Base-by-base conservation (phyloP, 768 basidiomycete genomes). In the Hydnomerulius pinastri region DNA sequence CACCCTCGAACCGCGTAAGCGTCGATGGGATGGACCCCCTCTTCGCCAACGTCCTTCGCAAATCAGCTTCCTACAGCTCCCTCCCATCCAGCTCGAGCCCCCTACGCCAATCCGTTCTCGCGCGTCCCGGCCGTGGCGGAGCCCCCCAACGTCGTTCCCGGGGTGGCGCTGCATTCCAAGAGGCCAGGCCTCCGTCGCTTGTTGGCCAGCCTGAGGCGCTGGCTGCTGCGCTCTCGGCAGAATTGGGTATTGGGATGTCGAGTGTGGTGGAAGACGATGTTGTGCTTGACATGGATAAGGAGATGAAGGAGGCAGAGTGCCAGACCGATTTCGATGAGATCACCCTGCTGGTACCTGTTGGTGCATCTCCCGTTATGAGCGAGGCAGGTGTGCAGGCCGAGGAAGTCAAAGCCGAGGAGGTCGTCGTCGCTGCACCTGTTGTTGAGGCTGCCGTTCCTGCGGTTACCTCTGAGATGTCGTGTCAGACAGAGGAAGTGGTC, bases 21-120 rank as follows among this genome's bases (percentile, higher is more conserved):
- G 79, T 90, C 4, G 90, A 92, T 48, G 90, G 90, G 37, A 90
- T 94, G 87, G 92, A 93, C 54, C 92, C 92, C 9, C 78, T 72
- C 1, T 94, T 90, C 61, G 90, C 90, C 46, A 89, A 88, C 51
- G 77, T 91, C 12, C 80, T 92, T 38, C 81, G 81, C 48, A 83
- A 85, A 33, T 69, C 77, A 4, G 67, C 71, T 0, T 76, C 72
- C 17, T 65, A 70, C 40, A 72, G 69, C 33, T 72, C 76, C 3
- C 41, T 77, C n/a, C 67, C 64, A 2, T 77, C 78, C 28, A 64
- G 73, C 48, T 71, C 74, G 15, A 86, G 84, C 58, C 86, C 87
- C 37, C 72, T 87, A 13, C 81, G 85, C 35, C 80, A 79, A 45
- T 77, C 81, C 30, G 70, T 81, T 28, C 73, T 85, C 43, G 71